Conservation (phyloP, 2,329 filamentous ascomycete species). For the Saccharata proteae region DNA sequence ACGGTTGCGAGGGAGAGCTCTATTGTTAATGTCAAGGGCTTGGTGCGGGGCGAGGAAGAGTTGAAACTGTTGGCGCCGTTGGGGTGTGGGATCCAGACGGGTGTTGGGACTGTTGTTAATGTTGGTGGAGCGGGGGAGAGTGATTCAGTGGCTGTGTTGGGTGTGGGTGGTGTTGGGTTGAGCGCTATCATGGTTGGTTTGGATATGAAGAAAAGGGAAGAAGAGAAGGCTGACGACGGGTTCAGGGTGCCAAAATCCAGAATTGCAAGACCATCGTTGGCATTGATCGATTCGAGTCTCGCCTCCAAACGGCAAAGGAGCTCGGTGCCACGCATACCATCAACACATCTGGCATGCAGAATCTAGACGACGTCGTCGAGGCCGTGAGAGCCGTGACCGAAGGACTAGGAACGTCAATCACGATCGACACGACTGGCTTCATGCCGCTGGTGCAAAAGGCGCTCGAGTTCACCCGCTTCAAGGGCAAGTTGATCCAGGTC, state of each 20-base stretch:
- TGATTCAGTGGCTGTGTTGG: conserved; percentile 31
- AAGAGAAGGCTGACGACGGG: background rate
- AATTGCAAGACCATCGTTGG: conserved; percentile 25
- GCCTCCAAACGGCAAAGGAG: conserved; percentile 24
- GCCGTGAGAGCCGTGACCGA: conserved; percentile 21
- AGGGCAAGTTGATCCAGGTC: conserved; percentile 39
- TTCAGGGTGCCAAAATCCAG: conserved; percentile 32
- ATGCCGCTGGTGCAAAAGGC: conserved; percentile 29
- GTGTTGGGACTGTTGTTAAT: conserved; percentile 23
- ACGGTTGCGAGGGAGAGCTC: conserved; percentile 28
- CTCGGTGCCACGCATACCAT: conserved; percentile 29
- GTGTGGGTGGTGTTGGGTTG: conserved; percentile 36
- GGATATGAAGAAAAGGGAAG: background rate
- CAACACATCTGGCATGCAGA: conserved; percentile 17
- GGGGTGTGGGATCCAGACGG: conserved; percentile 37
- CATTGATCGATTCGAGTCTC: conserved; percentile 21
- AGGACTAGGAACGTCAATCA: conserved; percentile 27
- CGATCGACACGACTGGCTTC: conserved; percentile 38
- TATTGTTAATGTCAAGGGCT: conserved; percentile 29
- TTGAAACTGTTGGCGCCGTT: conserved; percentile 33
- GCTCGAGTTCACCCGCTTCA: conserved; percentile 30
- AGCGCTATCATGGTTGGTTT: conserved; percentile 28
- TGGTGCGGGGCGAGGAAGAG: conserved; percentile 27
- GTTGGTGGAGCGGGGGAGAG: conserved; percentile 22
- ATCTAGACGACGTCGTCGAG: conserved; percentile 14